These are phyloP conservation scores for Ceratocystis huliohia DNA, from an alignment of 2,329 filamentous ascomycete genomes.

Conservation along the genomic window DNA sequence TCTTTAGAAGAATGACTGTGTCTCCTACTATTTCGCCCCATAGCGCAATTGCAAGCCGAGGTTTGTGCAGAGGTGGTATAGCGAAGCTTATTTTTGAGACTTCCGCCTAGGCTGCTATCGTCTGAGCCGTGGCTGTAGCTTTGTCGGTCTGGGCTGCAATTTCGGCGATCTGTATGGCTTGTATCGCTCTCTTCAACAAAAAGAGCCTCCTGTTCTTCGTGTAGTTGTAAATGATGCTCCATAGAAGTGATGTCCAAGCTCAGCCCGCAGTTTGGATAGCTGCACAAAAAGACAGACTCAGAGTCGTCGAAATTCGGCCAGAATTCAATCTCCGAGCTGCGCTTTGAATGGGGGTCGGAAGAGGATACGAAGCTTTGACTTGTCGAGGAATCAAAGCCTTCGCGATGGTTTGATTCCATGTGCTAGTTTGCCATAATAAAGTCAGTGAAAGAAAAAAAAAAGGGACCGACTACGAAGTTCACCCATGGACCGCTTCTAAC, in stretches of 20 bases:
- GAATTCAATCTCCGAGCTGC: not conserved
- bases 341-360: not conserved
- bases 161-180: not conserved
- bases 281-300: not conserved
- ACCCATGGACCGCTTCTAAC: not conserved
- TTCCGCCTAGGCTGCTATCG: not conserved
- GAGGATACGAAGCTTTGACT: not conserved
- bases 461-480: not conserved
- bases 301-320: not conserved
- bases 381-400: not conserved
- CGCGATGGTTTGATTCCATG: not conserved
- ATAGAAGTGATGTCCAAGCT: not conserved
- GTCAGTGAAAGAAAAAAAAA: not conserved
- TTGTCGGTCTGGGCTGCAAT: not conserved
- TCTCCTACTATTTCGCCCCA: not conserved
- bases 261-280: conserved; percentile 2
- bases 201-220: conserved; percentile 1
- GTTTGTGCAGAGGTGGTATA: not conserved
- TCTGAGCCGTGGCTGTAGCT: not conserved
- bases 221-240: not conserved
- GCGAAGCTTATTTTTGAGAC: not conserved
- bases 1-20: not conserved
- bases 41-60: not conserved
- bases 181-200: not conserved
- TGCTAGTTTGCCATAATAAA: not conserved